phyloP scores from a whole-genome alignment of 2,329 filamentous ascomycete genomes.

The Aspergillus jensenii region DNA sequence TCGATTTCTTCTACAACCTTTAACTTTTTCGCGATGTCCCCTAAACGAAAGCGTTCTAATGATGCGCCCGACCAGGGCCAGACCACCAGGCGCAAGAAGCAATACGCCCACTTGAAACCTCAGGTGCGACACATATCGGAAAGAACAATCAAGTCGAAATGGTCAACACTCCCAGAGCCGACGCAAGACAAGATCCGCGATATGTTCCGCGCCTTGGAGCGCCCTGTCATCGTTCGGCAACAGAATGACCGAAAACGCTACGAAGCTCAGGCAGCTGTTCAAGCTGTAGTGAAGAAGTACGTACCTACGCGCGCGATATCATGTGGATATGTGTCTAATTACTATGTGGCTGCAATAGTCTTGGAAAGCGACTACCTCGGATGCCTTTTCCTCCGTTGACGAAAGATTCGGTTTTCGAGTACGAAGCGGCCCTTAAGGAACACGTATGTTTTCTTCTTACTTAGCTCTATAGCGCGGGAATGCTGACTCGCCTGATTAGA shows the following conservation, averaged over 20 bases:
- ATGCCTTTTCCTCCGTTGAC: constrained; percentile 48
- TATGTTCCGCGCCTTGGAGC: constrained; percentile 42
- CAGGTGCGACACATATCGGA: constrained; percentile 43
- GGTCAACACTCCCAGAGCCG: constrained; percentile 44
- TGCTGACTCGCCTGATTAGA: constrained; percentile 26
- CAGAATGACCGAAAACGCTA: constrained; percentile 43
- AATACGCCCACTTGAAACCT: constrained; percentile 41
- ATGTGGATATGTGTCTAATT: background rate
- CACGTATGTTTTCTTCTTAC: constrained; percentile 32
- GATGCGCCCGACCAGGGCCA: constrained; percentile 19
- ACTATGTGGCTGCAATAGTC: constrained; percentile 22
- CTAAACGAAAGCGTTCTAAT: constrained; percentile 28
- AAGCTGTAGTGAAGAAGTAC: constrained; percentile 44
- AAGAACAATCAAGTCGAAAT: constrained; percentile 46
- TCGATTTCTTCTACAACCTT: background rate
- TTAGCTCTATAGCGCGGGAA: no score
- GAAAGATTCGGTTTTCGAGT: constrained; percentile 45
- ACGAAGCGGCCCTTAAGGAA: constrained; percentile 44
- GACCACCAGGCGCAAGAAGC: constrained; percentile 23
- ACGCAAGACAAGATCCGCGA: constrained; percentile 44
- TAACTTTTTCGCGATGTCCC: constrained; percentile 16
- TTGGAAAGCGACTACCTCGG: constrained; percentile 42
- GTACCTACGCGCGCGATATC: constrained; percentile 6
- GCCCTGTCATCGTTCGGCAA: constrained; percentile 44
- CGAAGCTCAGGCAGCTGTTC: constrained; percentile 42